Evolutionary conservation across 164 flowering plant genomes (phyloP), one percentile per base, ranked within the genome.

Genomic region (Litsea cubeba): DNA sequence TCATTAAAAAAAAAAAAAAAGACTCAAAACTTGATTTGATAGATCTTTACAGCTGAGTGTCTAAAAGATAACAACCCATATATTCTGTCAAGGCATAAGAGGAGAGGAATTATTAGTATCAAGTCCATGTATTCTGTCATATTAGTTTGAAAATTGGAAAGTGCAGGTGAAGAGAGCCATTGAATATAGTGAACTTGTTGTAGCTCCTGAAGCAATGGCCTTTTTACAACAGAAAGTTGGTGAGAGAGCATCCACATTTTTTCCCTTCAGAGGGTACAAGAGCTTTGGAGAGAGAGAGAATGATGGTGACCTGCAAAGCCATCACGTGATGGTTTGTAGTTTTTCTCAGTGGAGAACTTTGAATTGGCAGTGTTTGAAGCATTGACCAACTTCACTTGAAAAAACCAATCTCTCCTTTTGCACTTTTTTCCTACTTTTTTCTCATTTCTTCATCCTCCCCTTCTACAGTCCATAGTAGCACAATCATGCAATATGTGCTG

Each of bases 301-400:
- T 18, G 60, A 80, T 81, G 75, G 81, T 82, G 85, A 69, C 80
- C 69, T 76, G 72, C 81, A 72, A 74, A 69, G 65, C 74, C 78
- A 84, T 84, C 86, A 87, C 86, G 86, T 85, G 87, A 81, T 73
- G 71, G 50, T 79, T 78, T 73, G 83, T 79, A 78, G 58, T 78
- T 79, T 76, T 83, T 83, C 79, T 75, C 68, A 50, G 72, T 71
- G 73, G 54, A 22, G 82, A 71, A 77, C 71, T 32, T 80, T 67
- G 79, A 78, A 74, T 78, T 75, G 73, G 68, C 80, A 75, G 82
- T 78, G 70, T 66, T 73, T 73, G 28, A 71, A 75, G 26, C 74
- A 71, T 80, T 82, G 82, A 80, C 83, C 80, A 69, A 78, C 71
- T 40, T 64, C 50, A 2, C 62, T 40, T 5, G 68, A 40, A 62